These are phyloP conservation scores for Lachancea kluyveri DNA, from an alignment of 805 yeast species.

Conservation along the genomic window DNA sequence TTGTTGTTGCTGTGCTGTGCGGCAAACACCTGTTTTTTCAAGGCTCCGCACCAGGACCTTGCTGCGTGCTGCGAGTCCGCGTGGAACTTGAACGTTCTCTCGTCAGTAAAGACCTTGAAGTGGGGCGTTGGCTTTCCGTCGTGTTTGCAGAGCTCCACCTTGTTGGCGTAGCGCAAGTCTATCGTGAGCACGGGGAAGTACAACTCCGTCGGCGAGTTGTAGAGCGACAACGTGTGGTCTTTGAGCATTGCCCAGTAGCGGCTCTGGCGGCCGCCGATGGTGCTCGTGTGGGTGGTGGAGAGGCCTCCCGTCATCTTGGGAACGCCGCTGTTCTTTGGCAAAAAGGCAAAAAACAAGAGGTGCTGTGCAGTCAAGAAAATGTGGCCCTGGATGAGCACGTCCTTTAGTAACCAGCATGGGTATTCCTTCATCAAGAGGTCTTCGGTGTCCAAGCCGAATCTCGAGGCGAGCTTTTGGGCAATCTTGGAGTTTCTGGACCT, in stretches of 20 bases:
- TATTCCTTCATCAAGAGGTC: slow-evolving; percentile 48
- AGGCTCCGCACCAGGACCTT: slow-evolving; percentile 66
- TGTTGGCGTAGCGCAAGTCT: slow-evolving; percentile 57
- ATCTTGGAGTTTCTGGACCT: slow-evolving; percentile 33
- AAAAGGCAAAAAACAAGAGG: slow-evolving; percentile 68
- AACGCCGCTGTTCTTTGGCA: slow-evolving; percentile 51
- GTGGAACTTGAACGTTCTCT: slow-evolving; percentile 54
- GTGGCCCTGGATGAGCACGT: slow-evolving; percentile 83
- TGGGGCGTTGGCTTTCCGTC: slow-evolving; percentile 29
- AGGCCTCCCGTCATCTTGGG: slow-evolving; percentile 46
- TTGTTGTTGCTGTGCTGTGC: slow-evolving; percentile 57
- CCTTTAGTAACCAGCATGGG: slow-evolving; percentile 75
- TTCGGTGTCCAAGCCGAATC: slow-evolving; percentile 48
- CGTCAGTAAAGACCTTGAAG: slow-evolving; percentile 55
- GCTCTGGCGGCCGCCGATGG: slow-evolving; percentile 23
- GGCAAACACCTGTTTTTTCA: slow-evolving; percentile 74
- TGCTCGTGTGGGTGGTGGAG: slow-evolving; percentile 8
- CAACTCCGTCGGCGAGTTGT: slow-evolving; percentile 65
- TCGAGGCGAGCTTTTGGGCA: slow-evolving; percentile 30
- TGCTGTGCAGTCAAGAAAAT: slow-evolving; percentile 61
- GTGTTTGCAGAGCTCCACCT: slow-evolving; percentile 43
- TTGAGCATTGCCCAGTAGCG: slow-evolving; percentile 80
- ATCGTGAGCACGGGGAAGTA: slow-evolving; percentile 78
- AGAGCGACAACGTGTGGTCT: slow-evolving; percentile 61
- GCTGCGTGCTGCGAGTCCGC: slow-evolving; percentile 74